Base-by-base conservation (phyloP, 2,329 filamentous ascomycete genomes). In the Bipolaris bicolor region DNA sequence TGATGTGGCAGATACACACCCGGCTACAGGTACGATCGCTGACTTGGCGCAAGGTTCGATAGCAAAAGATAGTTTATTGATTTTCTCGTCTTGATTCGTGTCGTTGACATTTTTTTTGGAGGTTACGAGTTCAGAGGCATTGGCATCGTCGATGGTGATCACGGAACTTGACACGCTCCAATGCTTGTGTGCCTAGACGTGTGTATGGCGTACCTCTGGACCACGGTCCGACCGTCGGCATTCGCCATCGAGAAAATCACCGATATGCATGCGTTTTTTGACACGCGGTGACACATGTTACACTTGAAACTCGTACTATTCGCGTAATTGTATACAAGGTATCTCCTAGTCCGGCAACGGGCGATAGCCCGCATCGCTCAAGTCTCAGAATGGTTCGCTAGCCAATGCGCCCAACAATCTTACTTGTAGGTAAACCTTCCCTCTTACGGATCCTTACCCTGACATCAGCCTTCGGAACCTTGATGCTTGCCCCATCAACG, bases 371-470 rank as follows among this genome's bases (percentile, higher is more conserved):
- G 37, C 43, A 53, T 20, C 41, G 37, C 43, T 53, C 43, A 55
- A n/a, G 7, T 33, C 47, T 40, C 31, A 43, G 41, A 43, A 46
- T 29, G 9, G 34, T 26, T 33, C 47, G 24, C 58, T 57, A 62
- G n/a, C 60, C 60, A 54, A 62, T 62, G 15, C 57, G 49, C 31
- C 54, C 43, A 43, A 52, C 39, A 52, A 57, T 45, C 57, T 57
- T 62, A n/a, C 53, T 55, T 16, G 29, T 43, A 36, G 63, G 63
- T 37, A 65, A 49, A 22, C 61, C 66, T 57, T 76, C 69, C 50
- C 72, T 63, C 56, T 78, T 74, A 49, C 76, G 81, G 50, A 89
- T 77, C 69, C 81, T 82, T 3, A 86, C 86, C 50, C 81, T 79
- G 7, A 85, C 74, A 64, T 86, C 82, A 13, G 76, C 76, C 43